Conservation (phyloP, 2,329 filamentous ascomycete genomes). For the Pseudogymnoascus sp. region DNA sequence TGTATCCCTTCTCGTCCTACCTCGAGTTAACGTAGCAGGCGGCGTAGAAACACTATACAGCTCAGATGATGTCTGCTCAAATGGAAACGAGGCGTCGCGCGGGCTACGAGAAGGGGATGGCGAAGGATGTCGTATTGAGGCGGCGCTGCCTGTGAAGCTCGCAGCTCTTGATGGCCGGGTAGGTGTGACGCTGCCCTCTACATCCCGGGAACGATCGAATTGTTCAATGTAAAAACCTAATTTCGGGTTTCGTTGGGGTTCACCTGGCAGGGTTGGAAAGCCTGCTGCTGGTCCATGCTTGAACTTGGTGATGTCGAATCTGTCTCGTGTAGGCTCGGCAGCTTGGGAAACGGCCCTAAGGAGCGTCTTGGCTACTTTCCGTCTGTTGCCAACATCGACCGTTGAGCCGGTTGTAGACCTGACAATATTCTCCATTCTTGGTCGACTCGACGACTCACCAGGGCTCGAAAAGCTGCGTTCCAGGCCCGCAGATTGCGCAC, state of each 20-base stretch:
- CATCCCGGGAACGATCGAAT: slow-evolving; percentile 33
- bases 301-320: slow-evolving; percentile 42
- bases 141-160: slow-evolving; percentile 32
- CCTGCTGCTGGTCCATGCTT: slow-evolving; percentile 36
- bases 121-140: slow-evolving; percentile 25
- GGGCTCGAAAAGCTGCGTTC: slow-evolving; percentile 14
- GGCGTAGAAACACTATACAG: slow-evolving; percentile 14
- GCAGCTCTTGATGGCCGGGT: slow-evolving; percentile 31
- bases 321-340: slow-evolving; percentile 34
- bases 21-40: background rate
- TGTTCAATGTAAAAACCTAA: slow-evolving; percentile 33
- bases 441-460: background rate
- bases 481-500: slow-evolving; percentile 1
- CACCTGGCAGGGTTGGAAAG: slow-evolving; percentile 50
- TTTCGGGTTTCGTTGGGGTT: slow-evolving; percentile 36
- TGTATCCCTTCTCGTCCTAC: slow-evolving; percentile 5
- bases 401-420: background rate
- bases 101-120: slow-evolving; percentile 17
- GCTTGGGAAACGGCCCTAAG: slow-evolving; percentile 41
- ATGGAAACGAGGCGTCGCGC: slow-evolving; percentile 20
- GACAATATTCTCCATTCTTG: background rate
- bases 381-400: slow-evolving; percentile 28
- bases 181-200: slow-evolving; percentile 27
- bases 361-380: slow-evolving; percentile 35
- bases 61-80: slow-evolving; percentile 15